phyloP scores from a whole-genome alignment of 2,329 filamentous ascomycete genomes.

The Penicillium sp. region DNA sequence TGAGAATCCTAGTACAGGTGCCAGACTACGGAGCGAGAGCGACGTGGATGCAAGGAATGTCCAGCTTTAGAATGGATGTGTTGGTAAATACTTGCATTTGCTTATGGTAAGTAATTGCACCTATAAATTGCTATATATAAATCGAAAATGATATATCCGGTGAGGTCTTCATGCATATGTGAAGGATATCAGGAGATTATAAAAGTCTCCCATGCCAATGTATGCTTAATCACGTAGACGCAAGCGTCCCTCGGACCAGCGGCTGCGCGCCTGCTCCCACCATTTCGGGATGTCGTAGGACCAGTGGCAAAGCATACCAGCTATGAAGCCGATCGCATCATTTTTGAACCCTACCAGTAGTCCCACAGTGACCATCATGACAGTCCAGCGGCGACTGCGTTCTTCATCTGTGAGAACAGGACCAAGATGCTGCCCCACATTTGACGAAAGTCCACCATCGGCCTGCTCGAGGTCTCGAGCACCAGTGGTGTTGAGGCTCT shows the following conservation, averaged over 20 bases:
- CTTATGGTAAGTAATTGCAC: neutral
- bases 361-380: conserved; percentile 86
- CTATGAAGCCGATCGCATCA: conserved; percentile 80
- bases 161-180: neutral
- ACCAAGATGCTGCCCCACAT: conserved; percentile 39
- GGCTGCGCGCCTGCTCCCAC: conserved; percentile 23
- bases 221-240: conserved; percentile 13
- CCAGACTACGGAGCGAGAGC: conserved; percentile 11
- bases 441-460: conserved; percentile 21
- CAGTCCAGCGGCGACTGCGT: conserved; percentile 72
- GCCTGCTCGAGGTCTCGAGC: conserved; percentile 56
- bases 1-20: conserved; percentile 23
- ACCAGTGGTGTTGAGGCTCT: conserved; percentile 73
- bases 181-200: neutral
- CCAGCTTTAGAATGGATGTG: neutral
- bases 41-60: conserved; percentile 17
- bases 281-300: conserved; percentile 52
- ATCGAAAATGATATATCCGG: neutral
- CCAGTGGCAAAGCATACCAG: conserved; percentile 75
- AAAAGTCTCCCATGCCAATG: neutral
- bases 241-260: conserved; percentile 34
- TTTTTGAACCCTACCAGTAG: conserved; percentile 83
- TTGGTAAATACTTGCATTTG: neutral
- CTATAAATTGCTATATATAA: neutral
- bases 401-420: conserved; percentile 61